Evolutionary conservation across 768 basidiomycete species (phyloP).

Genomic region (Naganishia randhawae): DNA sequence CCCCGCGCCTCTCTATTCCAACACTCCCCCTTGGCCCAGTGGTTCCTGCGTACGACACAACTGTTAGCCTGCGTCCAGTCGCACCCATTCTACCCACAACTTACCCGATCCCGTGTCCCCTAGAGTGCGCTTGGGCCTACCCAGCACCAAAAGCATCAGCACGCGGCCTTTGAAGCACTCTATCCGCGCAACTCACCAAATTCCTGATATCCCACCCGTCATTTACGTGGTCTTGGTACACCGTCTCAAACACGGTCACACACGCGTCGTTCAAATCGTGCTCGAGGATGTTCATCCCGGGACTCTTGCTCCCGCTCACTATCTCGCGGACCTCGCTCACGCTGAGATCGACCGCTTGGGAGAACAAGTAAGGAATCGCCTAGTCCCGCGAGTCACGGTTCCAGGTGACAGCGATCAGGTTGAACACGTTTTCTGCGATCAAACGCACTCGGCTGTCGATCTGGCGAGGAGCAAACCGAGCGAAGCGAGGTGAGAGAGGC

Average conservation of each 20-base stretch:
- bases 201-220: constrained; percentile 65
- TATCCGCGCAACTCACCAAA: constrained; percentile 1
- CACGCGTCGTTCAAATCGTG: constrained; percentile 68
- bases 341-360: constrained; percentile 54
- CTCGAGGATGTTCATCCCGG: constrained; percentile 77
- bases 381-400: constrained; percentile 78
- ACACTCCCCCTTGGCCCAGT: no score
- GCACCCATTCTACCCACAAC: no score
- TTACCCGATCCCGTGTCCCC: no score
- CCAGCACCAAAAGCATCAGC: no score
- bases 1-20: no score
- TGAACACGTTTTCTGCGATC: constrained; percentile 81
- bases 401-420: constrained; percentile 77
- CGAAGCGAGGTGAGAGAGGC: no score
- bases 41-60: no score
- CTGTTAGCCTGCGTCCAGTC: no score
- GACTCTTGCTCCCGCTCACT: constrained; percentile 61
- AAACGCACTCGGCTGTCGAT: constrained; percentile 72
- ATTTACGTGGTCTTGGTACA: constrained; percentile 42
- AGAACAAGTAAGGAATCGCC: constrained; percentile 60
- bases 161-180: no score
- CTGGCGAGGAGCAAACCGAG: constrained; percentile 54
- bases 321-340: constrained; percentile 54
- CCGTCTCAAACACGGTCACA: constrained; percentile 62
- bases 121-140: no score